These are phyloP conservation scores for Epichloe typhina DNA, from an alignment of 2,329 filamentous ascomycete species.

Conservation along the genomic window DNA sequence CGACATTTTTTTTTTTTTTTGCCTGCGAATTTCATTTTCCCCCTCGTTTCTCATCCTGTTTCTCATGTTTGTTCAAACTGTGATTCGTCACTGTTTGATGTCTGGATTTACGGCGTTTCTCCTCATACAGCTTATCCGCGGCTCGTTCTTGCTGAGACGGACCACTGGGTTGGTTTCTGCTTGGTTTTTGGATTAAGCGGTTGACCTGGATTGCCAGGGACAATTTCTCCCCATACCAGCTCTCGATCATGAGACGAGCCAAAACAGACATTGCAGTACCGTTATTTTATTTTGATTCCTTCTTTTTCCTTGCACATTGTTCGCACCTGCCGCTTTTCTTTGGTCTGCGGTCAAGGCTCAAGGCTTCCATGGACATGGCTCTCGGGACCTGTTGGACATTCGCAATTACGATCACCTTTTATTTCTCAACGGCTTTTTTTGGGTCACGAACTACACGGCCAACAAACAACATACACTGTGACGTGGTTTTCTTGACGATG, in stretches of 20 bases:
- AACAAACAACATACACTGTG: conserved; percentile 20
- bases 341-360: background rate
- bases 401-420: conserved; percentile 15
- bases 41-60: conserved; percentile 2
- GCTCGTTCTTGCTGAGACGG: background rate
- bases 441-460: conserved; percentile 16
- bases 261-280: background rate
- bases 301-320: background rate
- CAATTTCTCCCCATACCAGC: background rate
- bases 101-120: conserved; percentile 13
- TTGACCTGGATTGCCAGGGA: background rate
- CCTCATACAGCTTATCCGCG: conserved; percentile 6
- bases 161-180: background rate
- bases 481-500: conserved; percentile 22
- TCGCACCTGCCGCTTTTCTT: background rate
- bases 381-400: background rate
- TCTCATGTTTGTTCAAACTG: conserved; percentile 13
- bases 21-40: too few relatives aligned
- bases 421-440: conserved; percentile 15
- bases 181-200: background rate
- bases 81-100: conserved; percentile 13
- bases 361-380: background rate
- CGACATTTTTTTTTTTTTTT: background rate
- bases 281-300: background rate
- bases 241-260: background rate